Evolutionary conservation across 441 rosid species (phyloP), one percentile per base, ranked within the genome.

Genomic region (Bocquillonia castaneifolia): DNA sequence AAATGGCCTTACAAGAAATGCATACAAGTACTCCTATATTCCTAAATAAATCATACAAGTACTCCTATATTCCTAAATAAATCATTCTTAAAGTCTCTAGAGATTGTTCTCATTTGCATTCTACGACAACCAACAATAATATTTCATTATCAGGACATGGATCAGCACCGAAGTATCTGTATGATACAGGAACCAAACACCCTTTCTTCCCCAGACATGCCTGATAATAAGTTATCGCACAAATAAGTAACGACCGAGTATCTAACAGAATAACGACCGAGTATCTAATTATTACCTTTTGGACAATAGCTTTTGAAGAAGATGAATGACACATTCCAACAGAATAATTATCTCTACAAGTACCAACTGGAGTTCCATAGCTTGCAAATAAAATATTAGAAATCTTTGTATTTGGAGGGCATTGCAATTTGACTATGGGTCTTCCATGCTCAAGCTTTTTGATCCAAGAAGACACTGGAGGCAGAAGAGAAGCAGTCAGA

Each of bases 321-420:
- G 13, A 22, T 1, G 78, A 76, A 39, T 78, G 78, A 36, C 84
- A 81, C 31, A 6, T 7, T 15, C 84, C 81, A 48, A 55, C 18
- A 31, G 64, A 34, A 23, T 58, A 61, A 32, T 20, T 23, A 56
- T 15, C 28, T 15, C 13, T 50, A 59, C 84, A 78, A 13, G n/a
- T 63, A 54, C 80, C 84, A 1, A 60, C 15, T 5, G 80, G 77
- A 18, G 80, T 77, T 55, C 77, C 80, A 65, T 77, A 77, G 72
- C 80, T 77, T 44, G 80, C 77, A 69, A 77, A 77, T 9, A 34
- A 10, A 29, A 80, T 67, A 14, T 44, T 59, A 6, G 75, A 69
- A 58, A 80, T 72, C 23, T 34, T 67, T 28, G 44, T 47, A 5
- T 17, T 50, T 40, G 71, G 10, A 34, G 75, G 79, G 28, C 83